phyloP scores from a whole-genome alignment of 1,284 basidiomycete species.

The Trametes versicolor region DNA sequence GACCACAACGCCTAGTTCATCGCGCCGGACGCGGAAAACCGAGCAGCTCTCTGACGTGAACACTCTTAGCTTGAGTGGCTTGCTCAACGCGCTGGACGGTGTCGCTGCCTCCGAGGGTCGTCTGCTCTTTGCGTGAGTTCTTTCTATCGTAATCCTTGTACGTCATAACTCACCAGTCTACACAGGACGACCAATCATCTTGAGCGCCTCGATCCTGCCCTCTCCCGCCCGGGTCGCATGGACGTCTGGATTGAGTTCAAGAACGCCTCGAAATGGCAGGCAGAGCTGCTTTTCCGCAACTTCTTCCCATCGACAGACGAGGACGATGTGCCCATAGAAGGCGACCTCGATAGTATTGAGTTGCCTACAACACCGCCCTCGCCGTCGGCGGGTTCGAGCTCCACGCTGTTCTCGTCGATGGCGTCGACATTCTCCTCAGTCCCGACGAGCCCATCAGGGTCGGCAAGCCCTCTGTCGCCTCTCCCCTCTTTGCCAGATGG shows the following conservation, averaged over 20 bases:
- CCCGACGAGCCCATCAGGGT: conserved; percentile 38
- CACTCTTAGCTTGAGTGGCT: conserved; percentile 80
- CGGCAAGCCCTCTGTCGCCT: conserved; percentile 42
- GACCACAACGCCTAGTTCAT: conserved; percentile 43
- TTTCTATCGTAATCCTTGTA: background rate
- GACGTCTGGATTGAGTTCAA: conserved; percentile 92
- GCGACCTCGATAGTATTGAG: conserved; percentile 60
- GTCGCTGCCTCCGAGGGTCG: conserved; percentile 88
- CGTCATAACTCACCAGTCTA: conserved; percentile 15
- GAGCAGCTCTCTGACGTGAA: conserved; percentile 80
- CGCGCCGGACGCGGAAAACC: conserved; percentile 57
- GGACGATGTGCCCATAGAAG: conserved; percentile 49
- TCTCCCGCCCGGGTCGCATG: conserved; percentile 88
- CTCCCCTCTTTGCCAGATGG: conserved; percentile 36
- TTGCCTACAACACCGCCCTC: conserved; percentile 51
- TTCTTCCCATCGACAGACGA: conserved; percentile 84
- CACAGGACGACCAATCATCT: conserved; percentile 82
- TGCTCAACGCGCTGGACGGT: conserved; percentile 87
- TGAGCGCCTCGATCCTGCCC: conserved; percentile 84
- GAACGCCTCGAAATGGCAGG: conserved; percentile 84
- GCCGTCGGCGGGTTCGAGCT: conserved; percentile 43
- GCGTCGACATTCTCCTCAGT: conserved; percentile 40
- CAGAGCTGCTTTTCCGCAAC: conserved; percentile 83
- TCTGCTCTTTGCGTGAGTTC: conserved; percentile 80
- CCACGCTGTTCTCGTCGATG: conserved; percentile 44